Evolutionary conservation across 2,329 filamentous ascomycete genomes (phyloP), one percentile per base, ranked within the genome.

Genomic region (Fusarium napiforme): DNA sequence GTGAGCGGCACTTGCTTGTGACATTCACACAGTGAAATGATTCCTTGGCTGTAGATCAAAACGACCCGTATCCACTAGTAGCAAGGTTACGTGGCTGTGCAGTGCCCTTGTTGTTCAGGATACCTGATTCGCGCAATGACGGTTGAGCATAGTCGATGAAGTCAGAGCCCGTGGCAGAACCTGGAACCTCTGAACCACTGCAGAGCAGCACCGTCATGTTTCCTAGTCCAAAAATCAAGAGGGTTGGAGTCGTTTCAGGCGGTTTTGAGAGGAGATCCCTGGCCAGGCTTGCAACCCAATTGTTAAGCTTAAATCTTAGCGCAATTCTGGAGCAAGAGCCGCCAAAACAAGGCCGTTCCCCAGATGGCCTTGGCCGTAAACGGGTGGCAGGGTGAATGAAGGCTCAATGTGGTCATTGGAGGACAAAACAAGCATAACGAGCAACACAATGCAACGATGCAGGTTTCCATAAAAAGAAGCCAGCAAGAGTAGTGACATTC

Each of bases 271-370:
- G 45, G 39, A 40, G 58, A 57, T 53, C 71, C 71, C 71, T 63
- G 57, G 57, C 56, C 61, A 60, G 28, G 52, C 39, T 50, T 69
- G 64, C 49, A 53, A 58, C 50, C 59, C 52, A 65, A 53, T 43
- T 53, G 63, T 73, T 73, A 72, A 73, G 71, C 71, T 73, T 73
- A 73, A 73, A 72, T 72, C 37, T 72, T 73, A 74, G 71, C 71
- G 67, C 28, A 50, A 18, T 60, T 56, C 37, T 68, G 67, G 43
- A 52, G 34, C 47, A 45, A 71, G 71, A 73, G 71, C 67, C 67
- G 59, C 71, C 49, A 47, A 40, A 61, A 57, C 42, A 47, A 56
- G 47, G 66, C 39, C 37, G n/a, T 57, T 15, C 21, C 37, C 26
- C 18, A 32, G 37, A 65, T 47, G 43, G 46, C 16, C 39, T 28